A percentile compares a stretch with the other conserved stretches of the same genome.
These are phyloP conservation scores for Nematocida minor DNA, from an alignment of 371 early-diverging fungal species.

Conservation along the genomic window DNA sequence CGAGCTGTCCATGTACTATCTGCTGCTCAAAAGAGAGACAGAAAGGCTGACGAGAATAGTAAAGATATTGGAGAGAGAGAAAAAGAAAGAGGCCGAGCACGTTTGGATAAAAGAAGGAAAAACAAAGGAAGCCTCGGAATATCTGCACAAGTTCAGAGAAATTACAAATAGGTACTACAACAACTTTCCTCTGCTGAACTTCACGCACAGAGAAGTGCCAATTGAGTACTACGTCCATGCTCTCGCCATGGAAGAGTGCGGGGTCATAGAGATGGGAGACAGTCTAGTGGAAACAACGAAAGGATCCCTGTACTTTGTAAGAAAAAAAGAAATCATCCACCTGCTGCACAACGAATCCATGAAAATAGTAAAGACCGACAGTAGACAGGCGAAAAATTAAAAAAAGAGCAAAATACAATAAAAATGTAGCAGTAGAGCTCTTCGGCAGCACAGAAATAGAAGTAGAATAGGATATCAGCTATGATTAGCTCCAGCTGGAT, in stretches of 20 bases:
- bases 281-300: constrained; percentile 36
- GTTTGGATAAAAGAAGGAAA: not conserved
- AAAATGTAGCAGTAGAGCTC: not conserved
- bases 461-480: too few relatives aligned
- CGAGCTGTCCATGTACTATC: constrained; percentile 23
- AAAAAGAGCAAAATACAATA: not conserved
- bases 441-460: not conserved
- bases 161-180: constrained; percentile 18
- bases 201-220: constrained; percentile 23
- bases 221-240: constrained; percentile 31
- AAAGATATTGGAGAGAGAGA: constrained; percentile 14
- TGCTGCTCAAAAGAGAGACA: constrained; percentile 37
- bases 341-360: constrained; percentile 10
- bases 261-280: constrained; percentile 35
- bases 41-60: constrained; percentile 19
- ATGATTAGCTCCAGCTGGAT: too few relatives aligned
- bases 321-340: constrained; percentile 34
- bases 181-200: not conserved
- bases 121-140: not conserved
- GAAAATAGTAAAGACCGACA: not conserved
- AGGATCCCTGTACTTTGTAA: constrained; percentile 36
- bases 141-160: constrained; percentile 13
- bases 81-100: not conserved
- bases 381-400: not conserved
- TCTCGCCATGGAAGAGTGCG: constrained; percentile 23